Evolutionary conservation across 2,329 filamentous ascomycete species (phyloP), one percentile per base, ranked within the genome.

Genomic region (Epichloe amarillans): DNA sequence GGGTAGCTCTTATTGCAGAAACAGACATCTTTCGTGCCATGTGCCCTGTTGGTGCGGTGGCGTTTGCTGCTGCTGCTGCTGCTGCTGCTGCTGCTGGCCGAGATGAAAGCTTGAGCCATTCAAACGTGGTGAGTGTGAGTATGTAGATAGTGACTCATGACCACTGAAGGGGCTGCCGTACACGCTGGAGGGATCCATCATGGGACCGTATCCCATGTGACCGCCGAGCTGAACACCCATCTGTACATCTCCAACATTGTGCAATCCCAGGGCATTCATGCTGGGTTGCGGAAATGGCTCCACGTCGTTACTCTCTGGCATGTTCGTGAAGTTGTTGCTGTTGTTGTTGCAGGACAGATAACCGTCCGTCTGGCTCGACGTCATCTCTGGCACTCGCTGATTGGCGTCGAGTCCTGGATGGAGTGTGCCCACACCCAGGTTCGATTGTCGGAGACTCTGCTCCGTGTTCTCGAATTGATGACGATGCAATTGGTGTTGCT

Each of bases 131-230:
- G 66, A 67, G 46, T 62, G 61, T 19, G 61, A 58, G 53, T 65
- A 69, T 8, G 62, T 63, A 35, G 66, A 67, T 30, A 59, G 52
- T 4, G 65, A 64, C 40, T 64, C 66, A 42, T 67, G 65, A 5
- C 63, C 66, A 45, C 63, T 64, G 42, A 65, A 69, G 4, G 64
- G 64, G 52, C 65, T 67, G n/a, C 59, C 62, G 49, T 64, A 61
- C 12, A 59, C 60, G 44, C 62, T 66, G 33, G 61, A 60, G n/a
- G 62, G 58, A 37, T 61, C 59, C 50, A 66, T 58, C 47, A 65
- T 62, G 36, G 58, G 54, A 10, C 64, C 63, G 49, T 65, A 66
- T 14, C 53, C 56, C 55, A 67, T 37, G 21, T 47, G 46, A 5
- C 33, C 35, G 12, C 41, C 41, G 26, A 53, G 53, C 37, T 62